A percentile compares a stretch with the other conserved stretches of the same genome.
Conservation (phyloP, 2,329 filamentous ascomycete genomes). For the Fusarium heterosporum region DNA sequence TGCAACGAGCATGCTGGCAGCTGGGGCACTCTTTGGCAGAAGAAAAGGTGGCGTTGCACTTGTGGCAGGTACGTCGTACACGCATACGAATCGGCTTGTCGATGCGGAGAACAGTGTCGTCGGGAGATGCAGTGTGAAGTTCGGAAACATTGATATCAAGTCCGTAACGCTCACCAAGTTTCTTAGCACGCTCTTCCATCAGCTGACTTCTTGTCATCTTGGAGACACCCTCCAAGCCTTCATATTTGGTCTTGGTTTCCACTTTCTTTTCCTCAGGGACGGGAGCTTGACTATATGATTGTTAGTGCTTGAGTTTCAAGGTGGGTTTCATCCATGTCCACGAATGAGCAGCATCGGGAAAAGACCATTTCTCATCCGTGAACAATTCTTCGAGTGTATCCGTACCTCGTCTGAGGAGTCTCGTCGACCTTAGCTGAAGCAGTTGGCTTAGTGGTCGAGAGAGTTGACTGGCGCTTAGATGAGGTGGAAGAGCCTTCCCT, state of each 20-base stretch:
- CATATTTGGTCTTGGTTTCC: slow-evolving; percentile 48
- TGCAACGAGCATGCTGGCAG: slow-evolving; percentile 85
- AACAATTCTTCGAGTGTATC: background rate
- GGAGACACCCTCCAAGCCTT: slow-evolving; percentile 49
- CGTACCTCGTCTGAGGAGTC: slow-evolving; percentile 46
- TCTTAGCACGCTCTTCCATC: slow-evolving; percentile 67
- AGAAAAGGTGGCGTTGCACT: slow-evolving; percentile 80
- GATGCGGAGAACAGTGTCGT: slow-evolving; percentile 70
- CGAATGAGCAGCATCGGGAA: background rate
- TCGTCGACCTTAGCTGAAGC: slow-evolving; percentile 41
- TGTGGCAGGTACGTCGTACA: slow-evolving; percentile 82
- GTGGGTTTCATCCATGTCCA: background rate
- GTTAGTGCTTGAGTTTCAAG: slow-evolving; percentile 14
- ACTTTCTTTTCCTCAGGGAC: slow-evolving; percentile 35
- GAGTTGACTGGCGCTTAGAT: slow-evolving; percentile 46
- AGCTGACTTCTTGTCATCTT: slow-evolving; percentile 63
- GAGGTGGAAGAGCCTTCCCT: slow-evolving; percentile 50
- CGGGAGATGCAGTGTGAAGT: slow-evolving; percentile 61
- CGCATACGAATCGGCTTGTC: slow-evolving; percentile 84
- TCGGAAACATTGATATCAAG: slow-evolving; percentile 66
- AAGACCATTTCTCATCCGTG: background rate
- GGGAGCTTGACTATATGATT: slow-evolving; percentile 33
- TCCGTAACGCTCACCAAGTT: slow-evolving; percentile 66
- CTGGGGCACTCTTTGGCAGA: slow-evolving; percentile 77
- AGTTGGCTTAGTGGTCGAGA: slow-evolving; percentile 37